phyloP scores from a whole-genome alignment of 345 rosid species.

The Camelina laxa region DNA sequence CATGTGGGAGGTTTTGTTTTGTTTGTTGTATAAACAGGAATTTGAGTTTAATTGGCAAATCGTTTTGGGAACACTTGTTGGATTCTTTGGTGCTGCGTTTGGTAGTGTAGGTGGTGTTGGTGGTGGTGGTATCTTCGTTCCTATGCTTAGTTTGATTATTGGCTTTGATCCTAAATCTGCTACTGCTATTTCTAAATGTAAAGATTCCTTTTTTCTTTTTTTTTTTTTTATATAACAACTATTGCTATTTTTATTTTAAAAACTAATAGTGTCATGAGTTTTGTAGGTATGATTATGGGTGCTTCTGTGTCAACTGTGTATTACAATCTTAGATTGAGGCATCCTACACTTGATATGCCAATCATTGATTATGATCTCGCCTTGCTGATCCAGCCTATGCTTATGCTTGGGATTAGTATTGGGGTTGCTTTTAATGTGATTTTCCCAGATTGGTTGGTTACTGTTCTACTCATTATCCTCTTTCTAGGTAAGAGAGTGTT shows the following conservation, averaged over 20 bases:
- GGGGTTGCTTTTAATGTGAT: slow-evolving; percentile 79
- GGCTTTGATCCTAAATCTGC: slow-evolving; percentile 87
- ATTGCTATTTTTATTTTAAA: background rate
- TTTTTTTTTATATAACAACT: background rate
- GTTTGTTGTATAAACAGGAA: slow-evolving; percentile 47
- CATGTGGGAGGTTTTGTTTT: background rate
- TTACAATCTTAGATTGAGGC: slow-evolving; percentile 75
- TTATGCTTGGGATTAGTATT: slow-evolving; percentile 80
- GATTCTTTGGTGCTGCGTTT: slow-evolving; percentile 88
- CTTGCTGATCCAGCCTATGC: slow-evolving; percentile 82
- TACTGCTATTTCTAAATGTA: slow-evolving; percentile 87
- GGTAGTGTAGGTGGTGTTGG: slow-evolving; percentile 96
- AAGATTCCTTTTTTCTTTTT: slow-evolving; percentile 11
- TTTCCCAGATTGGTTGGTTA: slow-evolving; percentile 89
- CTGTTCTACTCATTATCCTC: slow-evolving; percentile 79
- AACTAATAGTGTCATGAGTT: background rate
- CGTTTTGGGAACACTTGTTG: slow-evolving; percentile 62
- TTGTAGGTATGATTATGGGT: slow-evolving; percentile 88
- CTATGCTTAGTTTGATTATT: slow-evolving; percentile 79
- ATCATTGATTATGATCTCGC: slow-evolving; percentile 87
- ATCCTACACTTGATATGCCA: slow-evolving; percentile 80
- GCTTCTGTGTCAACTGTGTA: slow-evolving; percentile 78
- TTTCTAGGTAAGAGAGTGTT: slow-evolving; percentile 56
- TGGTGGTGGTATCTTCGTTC: slow-evolving; percentile 86
- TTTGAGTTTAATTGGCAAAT: slow-evolving; percentile 79